Evolutionary conservation across 805 yeast genomes (phyloP).

Genomic region (Wickerhamia fluorescens): DNA sequence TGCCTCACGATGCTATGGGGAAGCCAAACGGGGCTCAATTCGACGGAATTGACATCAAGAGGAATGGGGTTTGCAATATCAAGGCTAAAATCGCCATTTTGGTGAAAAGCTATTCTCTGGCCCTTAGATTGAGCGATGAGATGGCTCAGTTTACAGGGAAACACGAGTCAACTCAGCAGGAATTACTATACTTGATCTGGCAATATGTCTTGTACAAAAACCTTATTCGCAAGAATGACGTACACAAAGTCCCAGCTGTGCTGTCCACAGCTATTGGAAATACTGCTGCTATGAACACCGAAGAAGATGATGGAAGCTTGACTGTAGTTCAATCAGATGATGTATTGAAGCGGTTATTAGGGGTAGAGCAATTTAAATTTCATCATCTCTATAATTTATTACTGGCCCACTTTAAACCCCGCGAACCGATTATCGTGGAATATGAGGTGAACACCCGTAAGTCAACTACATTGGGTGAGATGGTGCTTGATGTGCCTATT

Average conservation of each 20-base stretch:
- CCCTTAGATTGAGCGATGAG: slow-evolving; percentile 54
- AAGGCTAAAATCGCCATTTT: slow-evolving; percentile 61
- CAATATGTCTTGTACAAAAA: slow-evolving; percentile 68
- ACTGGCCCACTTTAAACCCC: slow-evolving; percentile 65
- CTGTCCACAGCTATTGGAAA: slow-evolving; percentile 9
- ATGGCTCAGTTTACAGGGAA: slow-evolving; percentile 69
- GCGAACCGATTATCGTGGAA: slow-evolving; percentile 71
- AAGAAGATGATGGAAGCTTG: slow-evolving; percentile 18
- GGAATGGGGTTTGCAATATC: slow-evolving; percentile 56
- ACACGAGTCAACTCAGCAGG: slow-evolving; percentile 78
- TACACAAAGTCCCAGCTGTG: slow-evolving; percentile 33
- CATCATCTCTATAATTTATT: slow-evolving; percentile 66
- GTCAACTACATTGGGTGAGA: slow-evolving; percentile 74
- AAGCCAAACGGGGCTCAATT: slow-evolving; percentile 36
- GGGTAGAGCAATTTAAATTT: slow-evolving; percentile 51
- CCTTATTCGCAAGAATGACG: slow-evolving; percentile 31
- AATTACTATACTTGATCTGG: slow-evolving; percentile 72
- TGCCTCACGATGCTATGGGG: slow-evolving; percentile 12
- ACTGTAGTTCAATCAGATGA: slow-evolving; percentile 37
- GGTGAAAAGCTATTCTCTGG: slow-evolving; percentile 55
- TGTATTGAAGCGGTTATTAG: slow-evolving; percentile 38
- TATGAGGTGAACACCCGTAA: slow-evolving; percentile 72
- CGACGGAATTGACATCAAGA: slow-evolving; percentile 84
- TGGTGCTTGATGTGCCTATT: slow-evolving; percentile 62
- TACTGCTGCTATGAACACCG: slow-evolving; percentile 12